Evolutionary conservation across 257 asterid species (phyloP).

Genomic region (Penstemon barbatus): DNA sequence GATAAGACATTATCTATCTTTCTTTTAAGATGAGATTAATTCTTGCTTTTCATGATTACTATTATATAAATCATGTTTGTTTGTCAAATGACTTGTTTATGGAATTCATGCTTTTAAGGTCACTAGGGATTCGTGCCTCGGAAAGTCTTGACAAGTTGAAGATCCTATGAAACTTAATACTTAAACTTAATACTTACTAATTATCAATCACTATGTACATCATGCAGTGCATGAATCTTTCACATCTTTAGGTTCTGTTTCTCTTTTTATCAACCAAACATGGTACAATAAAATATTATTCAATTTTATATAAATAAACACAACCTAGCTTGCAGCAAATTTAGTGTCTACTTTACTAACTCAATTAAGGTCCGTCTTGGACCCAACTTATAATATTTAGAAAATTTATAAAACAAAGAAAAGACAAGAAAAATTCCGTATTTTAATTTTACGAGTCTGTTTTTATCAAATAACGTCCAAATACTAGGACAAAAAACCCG

Average conservation of each 20-base stretch:
- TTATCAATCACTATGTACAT: slow-evolving; percentile 28
- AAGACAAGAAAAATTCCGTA: no score
- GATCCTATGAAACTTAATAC: slow-evolving; percentile 3
- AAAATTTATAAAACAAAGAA: no score
- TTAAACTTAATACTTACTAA: no score
- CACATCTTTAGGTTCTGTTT: slow-evolving; percentile 39
- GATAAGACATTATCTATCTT: slow-evolving; percentile 7
- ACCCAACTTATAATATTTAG: no score
- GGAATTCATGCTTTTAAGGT: slow-evolving; percentile 41
- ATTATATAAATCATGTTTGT: slow-evolving; percentile 34
- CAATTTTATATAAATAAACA: no score
- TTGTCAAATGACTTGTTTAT: slow-evolving; percentile 32
- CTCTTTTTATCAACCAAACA: slow-evolving; percentile 8
- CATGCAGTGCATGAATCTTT: slow-evolving; percentile 47
- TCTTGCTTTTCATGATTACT: slow-evolving; percentile 26
- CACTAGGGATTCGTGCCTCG: slow-evolving; percentile 50
- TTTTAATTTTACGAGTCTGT: no score
- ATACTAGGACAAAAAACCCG: no score
- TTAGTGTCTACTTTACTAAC: no score
- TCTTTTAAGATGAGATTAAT: slow-evolving; percentile 6
- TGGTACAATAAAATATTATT: neutral
- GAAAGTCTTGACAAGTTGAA: slow-evolving; percentile 54
- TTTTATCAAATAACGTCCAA: no score
- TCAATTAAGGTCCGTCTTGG: no score
- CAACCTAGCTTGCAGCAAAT: no score